phyloP scores from a whole-genome alignment of 495 filamentous ascomycete genomes.

The Annulohypoxylon bovei region DNA sequence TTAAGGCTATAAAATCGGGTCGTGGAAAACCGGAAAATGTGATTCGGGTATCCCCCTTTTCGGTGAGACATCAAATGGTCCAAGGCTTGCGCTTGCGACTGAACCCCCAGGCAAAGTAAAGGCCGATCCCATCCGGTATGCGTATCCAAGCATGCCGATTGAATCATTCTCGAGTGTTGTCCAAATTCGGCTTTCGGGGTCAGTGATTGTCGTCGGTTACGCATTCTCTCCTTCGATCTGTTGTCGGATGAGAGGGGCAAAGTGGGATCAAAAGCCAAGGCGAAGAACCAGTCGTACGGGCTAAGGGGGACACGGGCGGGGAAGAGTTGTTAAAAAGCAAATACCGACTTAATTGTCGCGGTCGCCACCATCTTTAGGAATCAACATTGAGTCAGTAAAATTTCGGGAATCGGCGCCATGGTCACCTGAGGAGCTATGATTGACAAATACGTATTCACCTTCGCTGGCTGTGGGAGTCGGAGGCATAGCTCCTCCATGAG shows the following conservation, averaged over 20 bases:
- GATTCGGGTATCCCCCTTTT: slow-evolving; percentile 16
- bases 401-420: slow-evolving; percentile 38
- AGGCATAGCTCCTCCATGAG: slow-evolving; percentile 60
- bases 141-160: slow-evolving; percentile 27
- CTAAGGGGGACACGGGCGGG: slow-evolving; percentile 1
- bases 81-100: slow-evolving; percentile 13
- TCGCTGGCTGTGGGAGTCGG: slow-evolving; percentile 67
- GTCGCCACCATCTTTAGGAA: slow-evolving; percentile 48
- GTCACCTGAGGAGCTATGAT: slow-evolving; percentile 45
- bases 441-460: slow-evolving; percentile 63
- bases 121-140: not conserved
- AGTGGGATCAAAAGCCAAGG: slow-evolving; percentile 23
- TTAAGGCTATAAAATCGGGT: slow-evolving; percentile 31
- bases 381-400: slow-evolving; percentile 48
- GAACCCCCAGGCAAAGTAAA: not conserved
- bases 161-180: slow-evolving; percentile 4
- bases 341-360: slow-evolving; percentile 44
- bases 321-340: slow-evolving; percentile 14
- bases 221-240: not conserved
- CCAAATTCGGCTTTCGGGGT: slow-evolving; percentile 24
- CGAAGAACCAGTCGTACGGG: slow-evolving; percentile 21
- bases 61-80: slow-evolving; percentile 1
- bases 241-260: not conserved
- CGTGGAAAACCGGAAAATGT: slow-evolving; percentile 29
- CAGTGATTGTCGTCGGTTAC: slow-evolving; percentile 16